phyloP scores from a whole-genome alignment of 139 green algal species.

The Volvox reticuliferus region DNA sequence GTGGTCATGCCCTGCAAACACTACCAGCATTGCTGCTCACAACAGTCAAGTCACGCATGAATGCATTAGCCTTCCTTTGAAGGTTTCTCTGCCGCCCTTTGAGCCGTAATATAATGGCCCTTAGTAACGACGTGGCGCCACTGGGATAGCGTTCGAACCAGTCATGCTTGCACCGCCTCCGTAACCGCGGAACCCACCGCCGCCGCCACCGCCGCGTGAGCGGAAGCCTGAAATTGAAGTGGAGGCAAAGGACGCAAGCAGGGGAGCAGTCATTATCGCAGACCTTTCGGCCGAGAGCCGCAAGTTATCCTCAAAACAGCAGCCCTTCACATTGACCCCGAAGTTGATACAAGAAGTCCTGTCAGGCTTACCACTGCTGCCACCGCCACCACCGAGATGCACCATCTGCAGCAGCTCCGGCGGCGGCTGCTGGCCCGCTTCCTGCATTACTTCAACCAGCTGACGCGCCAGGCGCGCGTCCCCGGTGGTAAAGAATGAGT shows the following conservation, averaged over 20 bases:
- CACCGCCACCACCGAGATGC: slow-evolving; percentile 45
- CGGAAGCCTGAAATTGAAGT: slow-evolving; percentile 17
- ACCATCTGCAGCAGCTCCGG: slow-evolving; percentile 50
- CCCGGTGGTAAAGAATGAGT: slow-evolving; percentile 89
- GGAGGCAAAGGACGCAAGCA: neutral
- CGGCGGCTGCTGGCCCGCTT: slow-evolving; percentile 77
- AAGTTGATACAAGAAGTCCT: neutral
- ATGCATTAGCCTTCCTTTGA: neutral
- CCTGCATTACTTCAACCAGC: slow-evolving; percentile 82
- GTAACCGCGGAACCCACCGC: slow-evolving; percentile 27
- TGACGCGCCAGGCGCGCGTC: slow-evolving; percentile 80
- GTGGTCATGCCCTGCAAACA: no score
- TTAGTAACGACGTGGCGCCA: slow-evolving; percentile 31
- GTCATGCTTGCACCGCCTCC: slow-evolving; percentile 24
- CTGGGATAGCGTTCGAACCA: slow-evolving; percentile 51
- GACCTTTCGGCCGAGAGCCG: neutral
- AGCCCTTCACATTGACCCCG: no score
- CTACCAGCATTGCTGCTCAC: no score
- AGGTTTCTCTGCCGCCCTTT: neutral
- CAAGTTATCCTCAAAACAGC: neutral
- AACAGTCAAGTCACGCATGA: neutral
- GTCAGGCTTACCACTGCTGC: slow-evolving; percentile 35
- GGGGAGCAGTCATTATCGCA: neutral
- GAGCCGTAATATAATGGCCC: neutral
- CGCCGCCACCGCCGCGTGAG: slow-evolving; percentile 25